phyloP scores from a whole-genome alignment of 139 green algal species.

The Coelastrella sp. region DNA sequence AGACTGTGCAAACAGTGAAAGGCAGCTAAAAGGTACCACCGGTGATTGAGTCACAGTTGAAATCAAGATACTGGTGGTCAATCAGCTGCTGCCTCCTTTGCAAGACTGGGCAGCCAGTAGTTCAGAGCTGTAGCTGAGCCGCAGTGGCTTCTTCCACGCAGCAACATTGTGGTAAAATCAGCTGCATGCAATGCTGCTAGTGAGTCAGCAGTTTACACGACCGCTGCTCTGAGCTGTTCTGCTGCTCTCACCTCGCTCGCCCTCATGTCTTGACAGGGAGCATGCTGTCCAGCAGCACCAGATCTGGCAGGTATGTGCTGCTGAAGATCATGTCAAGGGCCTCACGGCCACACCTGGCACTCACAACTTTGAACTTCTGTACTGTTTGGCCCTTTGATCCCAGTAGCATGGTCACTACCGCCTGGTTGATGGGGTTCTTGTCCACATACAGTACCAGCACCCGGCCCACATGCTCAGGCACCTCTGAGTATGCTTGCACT shows the following conservation, averaged over 20 bases:
- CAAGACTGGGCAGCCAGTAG: too few species aligned
- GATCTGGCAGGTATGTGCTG: slow-evolving; percentile 11
- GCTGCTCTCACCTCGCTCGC: slow-evolving; percentile 1
- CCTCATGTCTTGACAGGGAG: slow-evolving; percentile 19
- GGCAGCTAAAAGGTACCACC: not conserved
- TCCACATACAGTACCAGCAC: slow-evolving; percentile 8
- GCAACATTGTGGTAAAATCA: too few species aligned
- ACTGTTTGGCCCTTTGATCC: not conserved
- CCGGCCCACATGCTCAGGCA: not conserved
- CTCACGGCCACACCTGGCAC: not conserved
- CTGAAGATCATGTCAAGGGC: not conserved
- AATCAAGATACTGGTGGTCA: too few species aligned
- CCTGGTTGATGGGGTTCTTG: slow-evolving; percentile 1
- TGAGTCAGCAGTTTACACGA: too few species aligned
- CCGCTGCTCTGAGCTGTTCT: too few species aligned
- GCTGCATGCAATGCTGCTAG: too few species aligned
- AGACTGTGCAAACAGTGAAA: too few species aligned
- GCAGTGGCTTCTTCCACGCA: too few species aligned
- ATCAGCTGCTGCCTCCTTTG: too few species aligned
- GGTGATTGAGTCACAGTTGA: too few species aligned
- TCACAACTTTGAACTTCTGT: not conserved
- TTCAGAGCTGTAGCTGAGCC: too few species aligned
- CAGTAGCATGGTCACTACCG: not conserved
- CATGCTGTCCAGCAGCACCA: slow-evolving; percentile 15
- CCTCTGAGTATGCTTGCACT: slow-evolving; percentile 10